Evolutionary conservation across 495 filamentous ascomycete species (phyloP), one percentile per base, ranked within the genome.

Genomic region (Monascus purpureus): DNA sequence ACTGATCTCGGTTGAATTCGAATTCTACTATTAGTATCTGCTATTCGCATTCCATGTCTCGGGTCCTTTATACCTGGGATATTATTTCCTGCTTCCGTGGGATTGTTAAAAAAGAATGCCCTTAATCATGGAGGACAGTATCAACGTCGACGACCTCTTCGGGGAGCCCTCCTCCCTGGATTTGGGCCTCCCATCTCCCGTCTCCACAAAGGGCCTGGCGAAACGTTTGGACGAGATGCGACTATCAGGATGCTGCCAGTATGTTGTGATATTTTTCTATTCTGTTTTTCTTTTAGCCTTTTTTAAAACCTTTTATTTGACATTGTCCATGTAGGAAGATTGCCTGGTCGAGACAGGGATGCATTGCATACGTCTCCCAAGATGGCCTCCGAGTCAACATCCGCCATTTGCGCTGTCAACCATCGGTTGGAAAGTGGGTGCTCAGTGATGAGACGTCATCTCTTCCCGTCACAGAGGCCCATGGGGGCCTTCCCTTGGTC

Each of bases 271-370:
- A 13, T 3, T 15, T 1, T 6, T 25, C 8, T 23, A 13, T 14
- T 24, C 1, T 24, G 9, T 13, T 26, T 4, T 14, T 25, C 17
- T 3, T 17, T 13, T 22, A 7, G n/a, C 5, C 13, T 5, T 16
- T 13, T 14, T 15, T 5, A n/a, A 11, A 23, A 15, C 14, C 14
- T 2, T 14, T 29, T 37, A 26, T 38, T 6, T 35, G 49, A 50
- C 38, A 61, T 28, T 20, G 13, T 19, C 2, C 33, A 13, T 5
- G 9, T 43, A 93, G 85, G 42, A 77, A 70, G 39, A 69, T 95
- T 32, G 77, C 78, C 29, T 96, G 92, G 92, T 94, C 90, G 12
- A 82, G 77, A 35, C 63, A 75, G 46, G 90, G 90, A 34, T 84
- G 75, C 43, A 81, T 96, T 50, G 88, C 88, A 17, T 76, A 76